Percentiles rank a stretch among this genome's conserved stretches.
phyloP scores from a whole-genome alignment of 148 eudicot genomes.

The Chenopodium album region DNA sequence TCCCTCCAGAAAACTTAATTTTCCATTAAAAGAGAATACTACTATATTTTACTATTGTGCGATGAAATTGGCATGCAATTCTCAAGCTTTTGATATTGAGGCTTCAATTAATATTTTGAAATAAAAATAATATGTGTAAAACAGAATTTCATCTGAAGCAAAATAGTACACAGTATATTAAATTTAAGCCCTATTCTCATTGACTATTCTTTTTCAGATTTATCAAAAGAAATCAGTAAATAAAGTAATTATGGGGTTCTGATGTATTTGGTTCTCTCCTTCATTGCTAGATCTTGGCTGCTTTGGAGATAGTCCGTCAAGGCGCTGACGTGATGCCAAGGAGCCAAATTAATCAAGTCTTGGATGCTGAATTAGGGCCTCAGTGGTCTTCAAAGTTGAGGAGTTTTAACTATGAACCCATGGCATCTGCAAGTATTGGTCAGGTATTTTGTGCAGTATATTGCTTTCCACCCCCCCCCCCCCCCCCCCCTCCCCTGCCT shows the following conservation, averaged over 20 bases:
- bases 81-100: neutral
- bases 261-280: neutral
- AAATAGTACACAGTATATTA: neutral
- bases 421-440: constrained; percentile 96
- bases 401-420: constrained; percentile 83
- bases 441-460: constrained; percentile 39
- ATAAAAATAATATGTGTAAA: too few relatives aligned
- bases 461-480: neutral
- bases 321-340: constrained; percentile 99
- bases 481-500: neutral
- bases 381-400: constrained; percentile 82
- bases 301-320: constrained; percentile 97
- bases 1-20: neutral
- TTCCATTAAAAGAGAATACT: neutral
- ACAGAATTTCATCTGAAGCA: neutral
- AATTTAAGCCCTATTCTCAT: neutral
- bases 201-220: neutral
- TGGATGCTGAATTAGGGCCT: constrained; percentile 81
- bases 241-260: neutral
- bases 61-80: neutral
- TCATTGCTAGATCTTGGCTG: constrained; percentile 69
- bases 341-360: constrained; percentile 88
- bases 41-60: neutral
- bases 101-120: neutral
- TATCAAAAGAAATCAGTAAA: neutral